Evolutionary conservation across 768 basidiomycete genomes (phyloP), one percentile per base, ranked within the genome.

Genomic region (Boletus reticuloceps): DNA sequence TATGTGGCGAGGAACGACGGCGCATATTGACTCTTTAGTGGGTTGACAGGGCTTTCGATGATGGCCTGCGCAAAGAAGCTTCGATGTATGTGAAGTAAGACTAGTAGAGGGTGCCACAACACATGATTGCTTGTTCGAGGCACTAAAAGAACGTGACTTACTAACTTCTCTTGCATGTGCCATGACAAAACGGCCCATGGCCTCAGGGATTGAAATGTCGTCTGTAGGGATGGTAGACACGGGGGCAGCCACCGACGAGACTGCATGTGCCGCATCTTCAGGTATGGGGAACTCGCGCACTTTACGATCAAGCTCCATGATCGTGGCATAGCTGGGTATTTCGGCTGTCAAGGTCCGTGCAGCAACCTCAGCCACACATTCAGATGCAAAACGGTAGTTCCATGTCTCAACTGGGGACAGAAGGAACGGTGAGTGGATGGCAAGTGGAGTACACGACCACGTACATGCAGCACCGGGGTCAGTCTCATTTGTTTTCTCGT

Each of bases 31-130:
- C 84, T 86, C 66, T 83, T 82, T 40, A 88, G 74, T 0, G 87
- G 86, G 66, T 88, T 85, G 27, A 70, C 68, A 0, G 87, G 86
- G 37, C 83, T 77, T 53, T 88, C 85, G 25, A 85, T 82, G 59
- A 88, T 81, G 4, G 86, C 86, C 62, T 84, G 83, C 1, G 86
- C 86, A 56, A 88, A 88, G 74, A 85, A 89, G 54, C 78, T 78
- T 25, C 85, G 78, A 60, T 86, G 85, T 32, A 88, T 79, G 64
- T 83, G 83, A 64, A 86, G 74, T 17, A 86, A 72, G 20, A 83
- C 84, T 85, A 48, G 27, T 12, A 6, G 1, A 37, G 31, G 50
- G 57, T 27, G 31, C 27, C 40, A 56, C 43, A 39, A 50, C 19
- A 45, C 16, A 39, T 58, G 56, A 58, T 12, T 16, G 20, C 39